Evolutionary conservation across 1,139 yeast species (phyloP).

Genomic region (Geotrichum cucujoidarum): DNA sequence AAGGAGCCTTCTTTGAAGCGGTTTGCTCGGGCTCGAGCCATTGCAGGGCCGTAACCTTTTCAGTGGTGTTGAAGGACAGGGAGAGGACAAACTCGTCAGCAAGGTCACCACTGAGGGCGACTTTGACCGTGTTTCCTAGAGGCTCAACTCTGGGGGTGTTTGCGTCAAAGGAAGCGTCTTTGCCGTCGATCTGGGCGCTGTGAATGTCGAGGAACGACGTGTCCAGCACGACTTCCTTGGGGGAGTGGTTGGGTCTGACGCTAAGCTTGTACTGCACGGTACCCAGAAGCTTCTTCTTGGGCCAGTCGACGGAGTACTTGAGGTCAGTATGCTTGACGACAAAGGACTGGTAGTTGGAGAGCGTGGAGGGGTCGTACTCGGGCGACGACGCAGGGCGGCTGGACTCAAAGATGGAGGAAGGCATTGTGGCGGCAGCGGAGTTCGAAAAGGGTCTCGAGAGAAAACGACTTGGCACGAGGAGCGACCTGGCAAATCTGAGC

Average conservation of each 20-base stretch:
- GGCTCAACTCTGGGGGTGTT: conserved; percentile 53
- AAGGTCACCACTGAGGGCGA: conserved; percentile 28
- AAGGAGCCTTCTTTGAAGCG: conserved; percentile 66
- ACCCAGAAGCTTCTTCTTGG: conserved; percentile 50
- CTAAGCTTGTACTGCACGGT: conserved; percentile 47
- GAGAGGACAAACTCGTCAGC: conserved; percentile 33
- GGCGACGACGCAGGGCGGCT: conserved; percentile 26
- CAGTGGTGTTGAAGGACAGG: conserved; percentile 62
- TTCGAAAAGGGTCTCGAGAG: background rate
- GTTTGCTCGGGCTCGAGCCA: conserved; percentile 76
- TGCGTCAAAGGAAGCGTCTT: conserved; percentile 34
- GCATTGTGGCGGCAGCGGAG: conserved; percentile 4
- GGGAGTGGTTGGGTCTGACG: conserved; percentile 23
- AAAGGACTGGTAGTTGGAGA: conserved; percentile 62
- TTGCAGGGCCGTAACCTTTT: conserved; percentile 76
- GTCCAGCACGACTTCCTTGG: conserved; percentile 50
- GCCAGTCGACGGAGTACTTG: conserved; percentile 54
- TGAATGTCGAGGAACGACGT: conserved; percentile 57
- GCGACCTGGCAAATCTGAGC: background rate
- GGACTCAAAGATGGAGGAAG: conserved; percentile 16
- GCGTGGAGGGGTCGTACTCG: conserved; percentile 60
- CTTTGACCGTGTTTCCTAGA: conserved; percentile 58
- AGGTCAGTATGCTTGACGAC: conserved; percentile 49
- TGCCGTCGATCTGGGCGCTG: conserved; percentile 46
- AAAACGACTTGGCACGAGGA: background rate